Percentiles rank a stretch among this genome's conserved stretches.
Evolutionary conservation across 2,329 filamentous ascomycete species (phyloP).

Genomic region (Aspergillus sp.): DNA sequence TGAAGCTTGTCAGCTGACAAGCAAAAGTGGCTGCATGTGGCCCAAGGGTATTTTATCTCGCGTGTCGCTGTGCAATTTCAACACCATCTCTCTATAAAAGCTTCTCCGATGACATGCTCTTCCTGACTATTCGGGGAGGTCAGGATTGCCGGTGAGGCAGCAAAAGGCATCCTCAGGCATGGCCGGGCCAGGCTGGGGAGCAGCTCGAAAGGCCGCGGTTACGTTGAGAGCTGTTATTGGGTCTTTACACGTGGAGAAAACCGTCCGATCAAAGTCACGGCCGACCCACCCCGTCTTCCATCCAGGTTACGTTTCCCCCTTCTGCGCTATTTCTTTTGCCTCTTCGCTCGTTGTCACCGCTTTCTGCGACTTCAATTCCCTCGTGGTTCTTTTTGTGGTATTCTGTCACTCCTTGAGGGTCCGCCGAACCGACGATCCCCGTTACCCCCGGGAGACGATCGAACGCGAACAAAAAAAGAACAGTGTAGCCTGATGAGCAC

Average conservation of each 20-base stretch:
- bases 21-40: background rate
- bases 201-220: conserved; percentile 2
- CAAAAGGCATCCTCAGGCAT: background rate
- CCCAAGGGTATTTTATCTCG: background rate
- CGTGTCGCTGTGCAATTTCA: background rate
- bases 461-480: conserved; percentile 19
- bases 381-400: background rate
- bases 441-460: conserved; percentile 8
- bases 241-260: conserved; percentile 20
- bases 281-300: conserved; percentile 15
- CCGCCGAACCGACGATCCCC: background rate
- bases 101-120: no score
- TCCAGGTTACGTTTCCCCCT: conserved; percentile 15
- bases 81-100: no score
- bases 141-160: background rate
- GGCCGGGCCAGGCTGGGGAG: background rate
- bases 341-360: background rate
- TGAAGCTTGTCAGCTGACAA: background rate
- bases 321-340: conserved; percentile 6
- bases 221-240: background rate
- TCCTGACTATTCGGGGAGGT: background rate
- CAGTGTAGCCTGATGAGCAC: conserved; percentile 34
- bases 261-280: conserved; percentile 7
- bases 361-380: background rate
- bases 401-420: background rate